phyloP scores from a whole-genome alignment of 306 rosid species.

The Casuarina equisetifolia region DNA sequence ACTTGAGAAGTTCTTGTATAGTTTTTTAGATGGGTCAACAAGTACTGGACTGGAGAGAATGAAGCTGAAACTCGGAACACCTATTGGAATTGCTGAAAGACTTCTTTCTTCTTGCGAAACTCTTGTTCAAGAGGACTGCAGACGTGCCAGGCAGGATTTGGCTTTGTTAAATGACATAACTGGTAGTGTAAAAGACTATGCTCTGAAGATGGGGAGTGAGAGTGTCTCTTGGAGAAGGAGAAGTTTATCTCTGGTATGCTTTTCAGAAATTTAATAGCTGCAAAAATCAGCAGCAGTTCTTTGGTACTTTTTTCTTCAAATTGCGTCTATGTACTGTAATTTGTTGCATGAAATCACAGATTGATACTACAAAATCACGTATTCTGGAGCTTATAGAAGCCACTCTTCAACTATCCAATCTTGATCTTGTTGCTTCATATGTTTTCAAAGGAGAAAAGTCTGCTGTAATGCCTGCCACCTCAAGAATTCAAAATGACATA shows the following conservation, averaged over 20 bases:
- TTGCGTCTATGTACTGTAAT: slow-evolving; percentile 19
- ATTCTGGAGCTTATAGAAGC: slow-evolving; percentile 68
- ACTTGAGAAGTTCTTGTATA: slow-evolving; percentile 73
- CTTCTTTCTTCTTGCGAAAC: slow-evolving; percentile 66
- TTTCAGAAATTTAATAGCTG: slow-evolving; percentile 5
- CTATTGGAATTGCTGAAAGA: slow-evolving; percentile 80
- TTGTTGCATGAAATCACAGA: slow-evolving; percentile 49
- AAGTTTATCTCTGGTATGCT: slow-evolving; percentile 61
- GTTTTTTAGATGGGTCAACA: slow-evolving; percentile 89
- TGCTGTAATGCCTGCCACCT: slow-evolving; percentile 55
- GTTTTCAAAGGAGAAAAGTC: slow-evolving; percentile 69
- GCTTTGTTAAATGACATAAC: slow-evolving; percentile 54
- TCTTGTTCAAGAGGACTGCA: slow-evolving; percentile 72
- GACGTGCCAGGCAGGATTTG: slow-evolving; percentile 75
- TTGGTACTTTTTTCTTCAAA: neutral
- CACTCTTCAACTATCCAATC: slow-evolving; percentile 75
- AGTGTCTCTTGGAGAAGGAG: slow-evolving; percentile 85
- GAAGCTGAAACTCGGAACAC: slow-evolving; percentile 92
- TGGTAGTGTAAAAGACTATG: slow-evolving; percentile 58
- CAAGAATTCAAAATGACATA: slow-evolving; percentile 77
- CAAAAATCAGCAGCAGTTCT: slow-evolving; percentile 17
- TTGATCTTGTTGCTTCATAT: slow-evolving; percentile 70
- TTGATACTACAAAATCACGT: slow-evolving; percentile 71
- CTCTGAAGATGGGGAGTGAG: slow-evolving; percentile 62
- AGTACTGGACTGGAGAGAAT: slow-evolving; percentile 85